Percentiles rank a stretch among this genome's conserved stretches.
These are phyloP conservation scores for Cryphonectria radicalis DNA, from an alignment of 2,329 filamentous ascomycete species.

Conservation along the genomic window DNA sequence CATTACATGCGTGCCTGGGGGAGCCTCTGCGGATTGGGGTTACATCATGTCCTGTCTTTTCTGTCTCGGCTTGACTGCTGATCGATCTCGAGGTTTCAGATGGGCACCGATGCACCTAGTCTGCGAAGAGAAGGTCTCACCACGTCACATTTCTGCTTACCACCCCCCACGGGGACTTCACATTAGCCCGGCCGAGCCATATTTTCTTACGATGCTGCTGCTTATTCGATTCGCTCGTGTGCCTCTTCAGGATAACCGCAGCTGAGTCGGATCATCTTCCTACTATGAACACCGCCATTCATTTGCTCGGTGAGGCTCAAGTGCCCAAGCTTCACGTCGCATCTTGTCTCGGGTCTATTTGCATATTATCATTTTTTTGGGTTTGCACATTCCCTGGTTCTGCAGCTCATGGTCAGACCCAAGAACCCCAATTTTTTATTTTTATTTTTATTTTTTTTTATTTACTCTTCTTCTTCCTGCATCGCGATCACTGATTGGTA, in stretches of 20 bases:
- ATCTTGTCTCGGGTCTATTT: neutral
- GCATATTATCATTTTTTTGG: neutral
- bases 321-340: neutral
- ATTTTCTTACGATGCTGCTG: constrained; percentile 1
- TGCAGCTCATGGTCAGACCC: neutral
- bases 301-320: neutral
- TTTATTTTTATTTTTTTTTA: neutral
- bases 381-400: neutral
- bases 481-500: neutral
- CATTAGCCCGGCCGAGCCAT: neutral
- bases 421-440: neutral
- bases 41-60: neutral
- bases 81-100: constrained; percentile 1
- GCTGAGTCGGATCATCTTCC: neutral
- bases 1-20: neutral
- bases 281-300: neutral
- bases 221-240: constrained; percentile 3
- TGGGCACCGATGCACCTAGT: neutral
- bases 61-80: neutral
- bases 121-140: neutral
- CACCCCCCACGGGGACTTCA: neutral
- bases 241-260: too few species aligned
- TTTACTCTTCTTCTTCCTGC: neutral
- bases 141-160: constrained; percentile 12
- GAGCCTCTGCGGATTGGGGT: neutral